Evolutionary conservation across 2,329 filamentous ascomycete species (phyloP).

Genomic region (Elsinoe necatrix): DNA sequence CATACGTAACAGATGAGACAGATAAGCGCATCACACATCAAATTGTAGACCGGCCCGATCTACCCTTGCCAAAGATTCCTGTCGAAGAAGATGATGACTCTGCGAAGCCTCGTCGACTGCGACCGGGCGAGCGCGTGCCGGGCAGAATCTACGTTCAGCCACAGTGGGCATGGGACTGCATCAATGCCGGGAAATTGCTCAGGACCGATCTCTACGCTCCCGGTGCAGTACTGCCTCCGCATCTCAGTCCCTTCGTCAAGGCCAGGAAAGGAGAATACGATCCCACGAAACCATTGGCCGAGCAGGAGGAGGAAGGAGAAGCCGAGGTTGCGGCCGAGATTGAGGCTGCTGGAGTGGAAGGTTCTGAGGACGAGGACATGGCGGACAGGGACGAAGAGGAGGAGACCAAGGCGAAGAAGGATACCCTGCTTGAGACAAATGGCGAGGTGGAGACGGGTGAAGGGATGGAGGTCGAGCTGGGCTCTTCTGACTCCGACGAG

Average conservation of each 20-base stretch:
- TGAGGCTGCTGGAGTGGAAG: constrained; percentile 31
- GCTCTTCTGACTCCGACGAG: constrained; percentile 30
- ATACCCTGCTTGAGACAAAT: constrained; percentile 30
- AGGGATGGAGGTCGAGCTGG: constrained; percentile 42
- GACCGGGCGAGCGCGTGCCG: constrained; percentile 67
- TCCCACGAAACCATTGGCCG: constrained; percentile 73
- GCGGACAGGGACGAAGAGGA: constrained; percentile 32
- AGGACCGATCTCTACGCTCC: constrained; percentile 81
- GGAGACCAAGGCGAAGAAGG: constrained; percentile 16
- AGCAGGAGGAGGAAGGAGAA: constrained; percentile 82
- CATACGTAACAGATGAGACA: constrained; percentile 81
- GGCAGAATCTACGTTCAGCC: constrained; percentile 90
- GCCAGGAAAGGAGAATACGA: constrained; percentile 81
- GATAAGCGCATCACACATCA: constrained; percentile 92
- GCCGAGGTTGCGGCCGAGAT: constrained; percentile 46
- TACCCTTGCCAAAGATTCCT: constrained; percentile 41
- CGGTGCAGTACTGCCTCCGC: constrained; percentile 80
- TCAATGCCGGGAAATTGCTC: constrained; percentile 86
- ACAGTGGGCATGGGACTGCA: constrained; percentile 96
- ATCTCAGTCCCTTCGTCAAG: constrained; percentile 94
- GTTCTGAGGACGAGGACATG: constrained; percentile 31
- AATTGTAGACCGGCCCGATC: constrained; percentile 79
- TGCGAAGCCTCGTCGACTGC: constrained; percentile 36
- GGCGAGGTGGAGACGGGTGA: constrained; percentile 34
- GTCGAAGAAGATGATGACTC: constrained; percentile 48